Base-by-base conservation (phyloP, 139 green algal species). In the Pleodorina starrii region DNA sequence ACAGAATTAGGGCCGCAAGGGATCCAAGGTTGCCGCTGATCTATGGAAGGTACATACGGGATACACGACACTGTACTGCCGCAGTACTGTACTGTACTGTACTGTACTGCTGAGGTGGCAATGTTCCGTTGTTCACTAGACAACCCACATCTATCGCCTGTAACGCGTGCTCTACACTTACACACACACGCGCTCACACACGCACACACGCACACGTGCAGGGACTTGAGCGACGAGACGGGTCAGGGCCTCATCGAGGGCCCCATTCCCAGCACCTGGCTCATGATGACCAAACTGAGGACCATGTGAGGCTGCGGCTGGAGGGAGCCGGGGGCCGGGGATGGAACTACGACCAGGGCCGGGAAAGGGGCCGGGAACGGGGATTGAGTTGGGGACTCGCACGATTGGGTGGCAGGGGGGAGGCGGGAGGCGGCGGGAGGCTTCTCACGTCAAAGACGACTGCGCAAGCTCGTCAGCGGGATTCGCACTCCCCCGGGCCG, bases 271-370 rank as follows among this genome's bases (percentile, higher is more conserved):
- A 66, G 50, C 32, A 87, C 81, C 43, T 87, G 81, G 81, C 81
- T 87, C 60, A 87, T 77, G 60, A 87, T 87, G 81, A 87, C 81
- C 43, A 77, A 77, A 42, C 40, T 87, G 42, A 36, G 43, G 32
- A 59, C 40, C 27, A 86, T 86, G 79, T 86, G 35, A 85, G 54
- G 25, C 4, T 77, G 32, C 17, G 54, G 54, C 3, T 21, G 29
- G 3, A 25, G 7, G 54, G 3, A 12, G 3, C 21, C 6, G 29
- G 2, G 51, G 17, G 51, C 51, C 14, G 17, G 14, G 51, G 51
- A 60, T 60, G 51, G 51, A 27, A 60, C 54, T 66, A 66, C 5
- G 2, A 32, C 25, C 2, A 66, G 25, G 5, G 7, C 6, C 6
- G 25, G 9, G 54, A 9, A 21, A 66, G 5, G 54, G 14, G 25